These are phyloP conservation scores for Aspergillus niger DNA, from an alignment of 2,329 filamentous ascomycete genomes.

Conservation along the genomic window DNA sequence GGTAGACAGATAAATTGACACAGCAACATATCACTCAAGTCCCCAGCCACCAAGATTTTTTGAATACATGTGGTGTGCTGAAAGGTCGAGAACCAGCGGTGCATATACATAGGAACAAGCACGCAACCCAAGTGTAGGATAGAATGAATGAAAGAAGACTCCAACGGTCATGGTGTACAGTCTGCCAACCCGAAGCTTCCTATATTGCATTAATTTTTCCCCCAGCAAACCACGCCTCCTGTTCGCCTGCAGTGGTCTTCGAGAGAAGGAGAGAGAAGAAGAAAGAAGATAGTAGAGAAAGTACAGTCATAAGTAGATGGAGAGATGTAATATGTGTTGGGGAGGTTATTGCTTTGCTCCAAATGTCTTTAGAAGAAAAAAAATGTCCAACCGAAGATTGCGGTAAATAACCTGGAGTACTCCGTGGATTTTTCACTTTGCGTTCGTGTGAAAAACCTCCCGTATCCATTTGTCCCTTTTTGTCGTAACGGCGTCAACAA, in stretches of 20 bases:
- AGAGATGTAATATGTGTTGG: neutral
- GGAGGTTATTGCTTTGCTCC: neutral
- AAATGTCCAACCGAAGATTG: neutral
- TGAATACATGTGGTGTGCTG: neutral
- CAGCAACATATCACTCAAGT: neutral
- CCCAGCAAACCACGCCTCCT: constrained; percentile 9
- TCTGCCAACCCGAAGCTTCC: neutral
- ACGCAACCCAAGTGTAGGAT: neutral
- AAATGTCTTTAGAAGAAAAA: neutral
- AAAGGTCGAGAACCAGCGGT: neutral
- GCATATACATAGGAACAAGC: neutral
- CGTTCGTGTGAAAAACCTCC: neutral
- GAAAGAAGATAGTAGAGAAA: constrained; percentile 6
- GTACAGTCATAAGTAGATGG: constrained; percentile 2
- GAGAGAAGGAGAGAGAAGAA: neutral
- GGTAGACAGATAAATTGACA: neutral
- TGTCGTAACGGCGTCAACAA: constrained; percentile 10
- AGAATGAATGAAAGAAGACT: neutral
- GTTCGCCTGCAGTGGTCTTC: constrained; percentile 11
- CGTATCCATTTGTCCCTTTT: constrained; percentile 2
- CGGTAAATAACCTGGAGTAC: constrained; percentile 1
- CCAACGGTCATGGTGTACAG: constrained; percentile 11
- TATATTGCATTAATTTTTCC: neutral
- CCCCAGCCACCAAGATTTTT: neutral
- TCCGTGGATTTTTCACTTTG: neutral